These are phyloP conservation scores for Apophysomyces variabilis DNA, from an alignment of 371 early-diverging fungal genomes.

Conservation along the genomic window DNA sequence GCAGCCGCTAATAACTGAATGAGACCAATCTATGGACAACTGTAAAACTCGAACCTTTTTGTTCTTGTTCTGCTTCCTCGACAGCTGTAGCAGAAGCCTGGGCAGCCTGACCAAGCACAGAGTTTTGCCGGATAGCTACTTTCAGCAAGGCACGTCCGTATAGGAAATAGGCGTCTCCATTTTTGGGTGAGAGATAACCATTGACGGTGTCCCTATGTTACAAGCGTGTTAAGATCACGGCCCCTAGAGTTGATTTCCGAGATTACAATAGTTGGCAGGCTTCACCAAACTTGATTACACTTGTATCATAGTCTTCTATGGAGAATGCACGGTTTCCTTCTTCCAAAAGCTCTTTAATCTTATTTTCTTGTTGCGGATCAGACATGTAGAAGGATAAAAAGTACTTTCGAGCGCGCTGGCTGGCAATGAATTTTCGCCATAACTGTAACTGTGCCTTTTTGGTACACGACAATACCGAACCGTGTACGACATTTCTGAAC, in stretches of 20 bases:
- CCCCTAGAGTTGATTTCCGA: not conserved
- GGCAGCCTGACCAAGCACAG: slow-evolving; percentile 66
- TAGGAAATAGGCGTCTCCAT: slow-evolving; percentile 77
- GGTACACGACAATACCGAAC: too few species aligned
- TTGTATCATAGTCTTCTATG: slow-evolving; percentile 56
- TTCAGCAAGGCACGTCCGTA: slow-evolving; percentile 84
- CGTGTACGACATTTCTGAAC: too few species aligned
- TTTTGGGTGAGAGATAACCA: slow-evolving; percentile 71
- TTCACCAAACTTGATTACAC: slow-evolving; percentile 69
- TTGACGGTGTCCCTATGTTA: slow-evolving; percentile 62
- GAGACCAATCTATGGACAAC: not conserved
- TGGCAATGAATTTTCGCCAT: too few species aligned
- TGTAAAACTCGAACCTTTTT: not conserved
- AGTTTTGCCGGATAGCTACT: slow-evolving; percentile 76
- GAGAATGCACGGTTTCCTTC: slow-evolving; percentile 29
- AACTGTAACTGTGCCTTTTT: too few species aligned
- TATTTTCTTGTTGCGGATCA: not conserved
- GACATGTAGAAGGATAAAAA: not conserved
- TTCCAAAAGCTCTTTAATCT: slow-evolving; percentile 15
- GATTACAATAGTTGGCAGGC: slow-evolving; percentile 67
- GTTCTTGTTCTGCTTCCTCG: slow-evolving; percentile 18
- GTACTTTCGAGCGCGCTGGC: not conserved
- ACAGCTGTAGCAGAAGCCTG: slow-evolving; percentile 21
- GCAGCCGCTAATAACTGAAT: slow-evolving; percentile 20
- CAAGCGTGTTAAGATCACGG: not conserved